Conservation (phyloP, 768 basidiomycete species). For the Auriscalpium vulgare region DNA sequence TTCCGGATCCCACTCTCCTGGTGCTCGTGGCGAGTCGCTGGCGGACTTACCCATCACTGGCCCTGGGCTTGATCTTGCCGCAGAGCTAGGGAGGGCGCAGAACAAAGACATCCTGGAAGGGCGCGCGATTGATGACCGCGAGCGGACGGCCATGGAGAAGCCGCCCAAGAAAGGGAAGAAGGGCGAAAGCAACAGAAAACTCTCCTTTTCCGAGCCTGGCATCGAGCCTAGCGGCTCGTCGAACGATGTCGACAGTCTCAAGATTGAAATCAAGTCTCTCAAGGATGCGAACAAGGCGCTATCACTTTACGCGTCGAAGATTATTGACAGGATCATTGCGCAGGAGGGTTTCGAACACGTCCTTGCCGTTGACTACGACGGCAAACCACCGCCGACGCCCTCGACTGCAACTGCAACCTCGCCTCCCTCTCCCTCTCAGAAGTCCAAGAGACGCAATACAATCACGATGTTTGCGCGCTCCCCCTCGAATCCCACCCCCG, state of each 20-base stretch:
- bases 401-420: constrained; percentile 31
- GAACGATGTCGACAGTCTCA: constrained; percentile 67
- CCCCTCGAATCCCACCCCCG: constrained; percentile 22
- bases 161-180: constrained; percentile 35
- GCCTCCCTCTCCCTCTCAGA: constrained; percentile 25
- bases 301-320: constrained; percentile 93
- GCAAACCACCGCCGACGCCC: constrained; percentile 37
- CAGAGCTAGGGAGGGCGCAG: constrained; percentile 87
- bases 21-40: constrained; percentile 66
- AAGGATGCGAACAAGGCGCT: constrained; percentile 95
- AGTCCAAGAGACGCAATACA: constrained; percentile 52
- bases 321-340: constrained; percentile 93
- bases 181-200: constrained; percentile 24
- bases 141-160: constrained; percentile 33
- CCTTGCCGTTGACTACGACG: constrained; percentile 86
- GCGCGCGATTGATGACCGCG: constrained; percentile 41
- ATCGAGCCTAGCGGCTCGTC: constrained; percentile 35
- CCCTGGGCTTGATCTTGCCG: constrained; percentile 83
- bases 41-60: constrained; percentile 84
- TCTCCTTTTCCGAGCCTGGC: constrained; percentile 28
- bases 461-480: constrained; percentile 35
- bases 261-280: constrained; percentile 83
- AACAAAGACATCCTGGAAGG: constrained; percentile 73
- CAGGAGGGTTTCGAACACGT: constrained; percentile 97
- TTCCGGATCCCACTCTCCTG: constrained; percentile 43